Evolutionary conservation across 768 basidiomycete genomes (phyloP), one percentile per base, ranked within the genome.

Genomic region (Collybiopsis confluens): DNA sequence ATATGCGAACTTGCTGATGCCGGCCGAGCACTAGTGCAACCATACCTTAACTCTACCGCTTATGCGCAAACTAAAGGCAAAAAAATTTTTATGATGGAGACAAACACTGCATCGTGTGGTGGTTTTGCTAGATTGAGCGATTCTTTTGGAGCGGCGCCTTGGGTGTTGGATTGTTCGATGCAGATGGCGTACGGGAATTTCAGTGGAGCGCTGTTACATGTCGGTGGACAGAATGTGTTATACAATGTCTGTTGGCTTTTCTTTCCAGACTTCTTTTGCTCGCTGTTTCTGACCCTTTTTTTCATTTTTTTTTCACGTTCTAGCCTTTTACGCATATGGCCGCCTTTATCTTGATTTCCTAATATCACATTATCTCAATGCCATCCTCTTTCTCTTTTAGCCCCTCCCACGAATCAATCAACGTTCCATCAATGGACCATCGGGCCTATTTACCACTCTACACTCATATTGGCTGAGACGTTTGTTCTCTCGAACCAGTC

Each of bases 81-180:
- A 57, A 73, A 74, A 18, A 65, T 86, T 30, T 59, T 85, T 49
- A 85, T 88, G 83, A 76, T 87, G 57, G 86, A 89, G 66, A 86
- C 82, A 11, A 87, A 87, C 60, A 81, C 82, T 0, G 85, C 83
- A 1, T 81, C 80, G 27, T 87, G 86, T 64, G 84, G 84, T 65
- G 85, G 85, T 24, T 86, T 86, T 61, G 63, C 77, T 4, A 86
- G 85, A 0, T 66, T 86, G 28, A 79, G 77, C 41, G 80, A 87
- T 58, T 75, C 76, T 8, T 87, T 84, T 59, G 82, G 78, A 1
- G 82, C 79, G 0, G 81, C 83, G 3, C 67, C 87, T 2, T 87
- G 85, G 85, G 81, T 70, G 2, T 58, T 83, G 57, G 85, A 86
- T 63, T 83, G 81, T 65, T 76, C 71, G 1, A 65, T 86, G 56